A percentile compares a stretch with the other conserved stretches of the same genome.
These are phyloP conservation scores for Podospora pseudoanserina DNA, from an alignment of 495 filamentous ascomycete species.

Conservation along the genomic window DNA sequence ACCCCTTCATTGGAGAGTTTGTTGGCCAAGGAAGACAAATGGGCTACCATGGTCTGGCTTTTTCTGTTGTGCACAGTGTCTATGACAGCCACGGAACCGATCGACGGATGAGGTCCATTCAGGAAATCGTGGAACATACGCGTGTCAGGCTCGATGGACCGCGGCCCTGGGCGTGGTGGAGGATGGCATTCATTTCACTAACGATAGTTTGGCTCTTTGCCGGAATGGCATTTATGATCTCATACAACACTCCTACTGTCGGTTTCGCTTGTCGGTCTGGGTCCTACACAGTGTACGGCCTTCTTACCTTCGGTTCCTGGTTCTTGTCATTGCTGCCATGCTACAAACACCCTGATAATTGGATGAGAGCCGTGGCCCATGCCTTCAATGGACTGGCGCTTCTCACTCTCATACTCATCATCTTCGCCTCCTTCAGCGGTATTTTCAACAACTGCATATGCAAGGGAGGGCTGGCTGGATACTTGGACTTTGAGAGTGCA, in stretches of 20 bases:
- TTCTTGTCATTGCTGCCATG: conserved; percentile 15
- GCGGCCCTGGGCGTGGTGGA: conserved; percentile 18
- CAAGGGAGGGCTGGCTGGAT: conserved; percentile 21
- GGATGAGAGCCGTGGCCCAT: conserved; percentile 2
- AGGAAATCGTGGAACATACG: not conserved
- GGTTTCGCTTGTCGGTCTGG: conserved; percentile 50
- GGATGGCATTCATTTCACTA: conserved; percentile 24
- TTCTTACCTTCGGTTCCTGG: conserved; percentile 31
- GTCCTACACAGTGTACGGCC: conserved; percentile 43
- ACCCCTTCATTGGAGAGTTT: conserved; percentile 25
- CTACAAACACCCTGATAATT: not conserved
- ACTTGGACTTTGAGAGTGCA: conserved; percentile 29
- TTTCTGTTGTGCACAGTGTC: conserved; percentile 43
- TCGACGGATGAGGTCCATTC: not conserved
- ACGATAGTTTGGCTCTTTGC: conserved; percentile 32
- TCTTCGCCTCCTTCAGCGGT: conserved; percentile 39
- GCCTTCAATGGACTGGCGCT: conserved; percentile 7
- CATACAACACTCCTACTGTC: conserved; percentile 45
- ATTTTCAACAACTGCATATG: conserved; percentile 26
- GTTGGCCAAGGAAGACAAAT: conserved; percentile 45
- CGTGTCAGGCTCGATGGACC: not conserved
- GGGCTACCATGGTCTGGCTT: conserved; percentile 47
- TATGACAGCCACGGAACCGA: conserved; percentile 24
- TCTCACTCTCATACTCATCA: conserved; percentile 2
- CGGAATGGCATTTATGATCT: conserved; percentile 42